Evolutionary conservation across 305 asterid species (phyloP).

Genomic region (Fraxinus latifolia): DNA sequence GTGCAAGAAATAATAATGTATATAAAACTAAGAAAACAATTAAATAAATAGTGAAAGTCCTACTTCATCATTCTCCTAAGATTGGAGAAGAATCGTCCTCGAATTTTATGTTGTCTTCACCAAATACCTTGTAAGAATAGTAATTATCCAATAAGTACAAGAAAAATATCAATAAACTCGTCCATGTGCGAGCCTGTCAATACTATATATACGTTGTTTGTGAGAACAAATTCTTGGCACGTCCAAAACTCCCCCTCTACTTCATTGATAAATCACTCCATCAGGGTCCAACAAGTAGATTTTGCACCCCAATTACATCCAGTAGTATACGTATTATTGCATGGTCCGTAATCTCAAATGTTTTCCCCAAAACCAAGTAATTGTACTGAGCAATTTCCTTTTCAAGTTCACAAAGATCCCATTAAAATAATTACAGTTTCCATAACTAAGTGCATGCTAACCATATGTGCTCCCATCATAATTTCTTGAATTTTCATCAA

Average conservation of each 20-base stretch:
- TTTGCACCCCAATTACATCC: neutral
- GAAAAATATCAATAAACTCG: neutral
- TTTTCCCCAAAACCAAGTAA: neutral
- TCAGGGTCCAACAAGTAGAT: neutral
- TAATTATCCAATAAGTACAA: neutral
- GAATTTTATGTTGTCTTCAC: neutral
- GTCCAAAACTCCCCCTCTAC: neutral
- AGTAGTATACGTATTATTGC: neutral
- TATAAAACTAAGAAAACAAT: neutral
- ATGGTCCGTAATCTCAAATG: neutral
- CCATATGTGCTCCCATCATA: neutral
- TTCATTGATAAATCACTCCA: neutral
- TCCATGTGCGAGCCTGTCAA: neutral
- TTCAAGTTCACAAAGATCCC: neutral
- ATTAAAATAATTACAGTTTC: neutral
- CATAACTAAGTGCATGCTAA: neutral
- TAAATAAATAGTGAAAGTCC: neutral
- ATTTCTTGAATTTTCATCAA: neutral
- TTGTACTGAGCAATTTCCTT: neutral
- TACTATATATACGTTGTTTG: neutral
- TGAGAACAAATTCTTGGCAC: neutral
- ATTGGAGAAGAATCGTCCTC: neutral
- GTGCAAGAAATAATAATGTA: neutral
- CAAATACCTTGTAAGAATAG: neutral
- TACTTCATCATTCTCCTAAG: neutral